Base-by-base conservation (phyloP, 768 basidiomycete genomes). In the Mycena indigotica region DNA sequence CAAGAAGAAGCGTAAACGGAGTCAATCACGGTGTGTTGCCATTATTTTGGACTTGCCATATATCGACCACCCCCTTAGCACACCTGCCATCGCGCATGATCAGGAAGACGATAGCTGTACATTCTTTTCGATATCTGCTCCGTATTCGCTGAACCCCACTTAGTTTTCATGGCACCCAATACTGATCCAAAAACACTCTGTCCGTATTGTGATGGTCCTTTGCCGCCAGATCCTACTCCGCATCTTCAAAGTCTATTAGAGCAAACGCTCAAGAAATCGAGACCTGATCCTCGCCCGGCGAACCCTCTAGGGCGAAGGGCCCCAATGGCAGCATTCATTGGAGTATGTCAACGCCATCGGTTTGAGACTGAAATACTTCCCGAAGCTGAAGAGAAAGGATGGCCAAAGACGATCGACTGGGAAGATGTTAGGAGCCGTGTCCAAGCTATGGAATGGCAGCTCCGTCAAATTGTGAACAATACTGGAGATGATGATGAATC, bases 351-450 rank as follows among this genome's bases (percentile, higher is more conserved):
- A 63, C 80, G 90, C 3, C 92, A 94, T 72, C 80, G 81, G 5
- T 93, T 92, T 60, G 92, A 94, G 71, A 82, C 77, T 19, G 73
- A 86, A 53, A 82, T 87, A 55, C 73, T 94, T 2, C 92, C 92
- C 0, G 80, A 86, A 59, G 92, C 91, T 3, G 76, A 84, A 50
- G 68, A 71, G 29, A 82, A 81, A 53, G 89, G 91, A 3, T 94
- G 92, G 92, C 92, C 91, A 1, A 85, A 84, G 63, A 67, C 66
- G 4, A 90, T 94, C 28, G 77, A 91, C 51, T 93, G 90, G 77
- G 67, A 73, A 21, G 66, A 67, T 24, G 73, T 94, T 21, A 75
- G 79, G 5, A 69, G 61, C 2, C 77, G 92, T 23, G 78, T 93
- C 26, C 67, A 75, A 61, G 71, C 65, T 46, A 81, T 91, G 76